A percentile compares a stretch with the other conserved stretches of the same genome.
Conservation (phyloP, 1,284 basidiomycete species). For the Moniliophthora roreri region DNA sequence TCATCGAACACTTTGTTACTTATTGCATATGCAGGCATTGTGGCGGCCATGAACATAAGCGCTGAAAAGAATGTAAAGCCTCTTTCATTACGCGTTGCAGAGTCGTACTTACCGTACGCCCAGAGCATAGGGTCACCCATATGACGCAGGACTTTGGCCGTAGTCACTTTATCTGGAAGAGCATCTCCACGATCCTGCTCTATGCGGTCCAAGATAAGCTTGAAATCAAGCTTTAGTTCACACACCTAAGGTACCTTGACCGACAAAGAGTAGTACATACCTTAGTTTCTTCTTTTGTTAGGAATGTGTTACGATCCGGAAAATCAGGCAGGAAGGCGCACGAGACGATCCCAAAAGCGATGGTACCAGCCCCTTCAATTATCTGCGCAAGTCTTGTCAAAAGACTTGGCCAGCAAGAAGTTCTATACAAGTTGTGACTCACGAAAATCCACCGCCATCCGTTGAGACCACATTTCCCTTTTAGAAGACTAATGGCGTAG, state of each 20-base stretch:
- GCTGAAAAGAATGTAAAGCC: slow-evolving; percentile 27
- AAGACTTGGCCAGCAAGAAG: background rate
- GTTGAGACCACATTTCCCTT: slow-evolving; percentile 35
- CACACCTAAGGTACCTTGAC: no score
- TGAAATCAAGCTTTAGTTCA: background rate
- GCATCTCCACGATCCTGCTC: slow-evolving; percentile 46
- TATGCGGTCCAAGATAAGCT: slow-evolving; percentile 37
- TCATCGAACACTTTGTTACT: background rate
- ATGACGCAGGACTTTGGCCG: slow-evolving; percentile 33
- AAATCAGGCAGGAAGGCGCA: slow-evolving; percentile 41
- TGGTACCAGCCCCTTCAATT: slow-evolving; percentile 38
- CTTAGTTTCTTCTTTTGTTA: slow-evolving; percentile 38
- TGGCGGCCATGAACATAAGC: slow-evolving; percentile 39
- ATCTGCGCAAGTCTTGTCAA: slow-evolving; percentile 26
- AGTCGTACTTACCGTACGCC: slow-evolving; percentile 32
- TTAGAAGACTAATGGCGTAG: slow-evolving; percentile 28
- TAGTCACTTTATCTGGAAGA: slow-evolving; percentile 36
- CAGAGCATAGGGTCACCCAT: slow-evolving; percentile 43
- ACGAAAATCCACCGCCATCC: slow-evolving; percentile 50
- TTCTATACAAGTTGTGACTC: slow-evolving; percentile 16
- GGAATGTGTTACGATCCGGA: slow-evolving; percentile 41
- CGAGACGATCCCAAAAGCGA: slow-evolving; percentile 34
- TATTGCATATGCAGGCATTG: slow-evolving; percentile 34
- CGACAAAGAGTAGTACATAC: background rate
- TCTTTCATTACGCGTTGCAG: background rate